Evolutionary conservation across 2,329 filamentous ascomycete genomes (phyloP), one percentile per base, ranked within the genome.

Genomic region (Clarireedia hainanense): DNA sequence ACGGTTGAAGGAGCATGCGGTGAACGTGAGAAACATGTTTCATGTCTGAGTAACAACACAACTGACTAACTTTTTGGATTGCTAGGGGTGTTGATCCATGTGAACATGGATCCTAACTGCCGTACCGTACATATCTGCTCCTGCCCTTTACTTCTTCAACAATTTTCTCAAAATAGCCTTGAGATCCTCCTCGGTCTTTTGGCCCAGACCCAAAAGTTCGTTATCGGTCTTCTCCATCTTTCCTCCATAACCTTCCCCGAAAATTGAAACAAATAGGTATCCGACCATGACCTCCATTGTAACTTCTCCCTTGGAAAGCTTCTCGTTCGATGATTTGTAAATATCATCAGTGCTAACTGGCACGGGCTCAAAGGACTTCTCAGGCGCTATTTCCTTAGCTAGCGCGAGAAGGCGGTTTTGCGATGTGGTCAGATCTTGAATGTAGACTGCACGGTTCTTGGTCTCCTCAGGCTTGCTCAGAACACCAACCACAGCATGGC

Each of bases 381-480:
- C 50, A 2, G 64, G 71, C 1, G 65, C 65, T 27, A 66, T 57
- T 55, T 70, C 70, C 64, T 73, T 67, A 12, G 60, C 67, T 15
- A 68, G 58, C 0, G 63, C 67, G 2, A 73, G 46, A 0, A 76
- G 56, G 47, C 71, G 52, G 15, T 72, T 72, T 65, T 81, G 79
- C 0, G 75, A 74, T 15, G 74, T 67, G 4, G 71, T 67, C 9
- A 73, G 67, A 26, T 75, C 73, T 6, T 76, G 65, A n/a, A 80
- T 67, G 57, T 72, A 73, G 2, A 84, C 70, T 2, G 65, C 56
- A 4, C 73, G 70, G 64, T 85, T 83, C 65, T 74, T 75, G 0
- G 80, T 83, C 64, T 79, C 74, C 2, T 76, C 73, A 0, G 72
- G 75, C 51, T 81, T 71, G 6, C 63, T 56, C 1, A 83, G 65